These are phyloP conservation scores for Aspergillus floridensis DNA, from an alignment of 2,329 filamentous ascomycete species.

Conservation along the genomic window DNA sequence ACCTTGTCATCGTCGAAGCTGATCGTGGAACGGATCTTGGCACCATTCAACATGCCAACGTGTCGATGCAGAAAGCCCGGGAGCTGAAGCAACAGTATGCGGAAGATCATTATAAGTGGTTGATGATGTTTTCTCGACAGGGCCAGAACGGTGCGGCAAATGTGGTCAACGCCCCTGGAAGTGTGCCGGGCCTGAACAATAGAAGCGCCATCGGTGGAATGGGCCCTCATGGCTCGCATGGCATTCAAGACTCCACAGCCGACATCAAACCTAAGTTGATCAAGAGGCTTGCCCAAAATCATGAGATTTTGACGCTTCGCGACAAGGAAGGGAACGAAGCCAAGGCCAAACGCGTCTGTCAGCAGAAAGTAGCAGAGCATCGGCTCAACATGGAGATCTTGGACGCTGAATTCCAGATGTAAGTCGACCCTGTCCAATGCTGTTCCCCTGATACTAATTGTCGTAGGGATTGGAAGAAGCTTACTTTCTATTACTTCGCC, in stretches of 20 bases:
- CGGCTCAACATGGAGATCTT: conserved; percentile 97
- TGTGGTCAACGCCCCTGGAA: conserved; percentile 48
- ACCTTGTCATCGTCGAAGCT: conserved; percentile 95
- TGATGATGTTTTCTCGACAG: conserved; percentile 96
- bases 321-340: conserved; percentile 98
- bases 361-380: conserved; percentile 94
- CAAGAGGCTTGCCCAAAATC: conserved; percentile 85
- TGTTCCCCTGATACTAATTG: not conserved
- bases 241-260: conserved; percentile 67
- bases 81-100: conserved; percentile 87
- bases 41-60: conserved; percentile 82
- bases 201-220: conserved; percentile 74
- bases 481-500: conserved; percentile 98
- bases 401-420: conserved; percentile 98
- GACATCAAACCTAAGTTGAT: conserved; percentile 96
- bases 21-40: conserved; percentile 95
- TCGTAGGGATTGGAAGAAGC: conserved; percentile 91
- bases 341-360: conserved; percentile 93
- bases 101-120: conserved; percentile 95
- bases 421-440: conserved; percentile 43
- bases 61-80: conserved; percentile 83
- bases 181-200: conserved; percentile 62
- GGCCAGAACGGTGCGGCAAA: conserved; percentile 49
- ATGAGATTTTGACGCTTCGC: conserved; percentile 82
- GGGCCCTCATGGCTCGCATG: conserved; percentile 71